Conservation (phyloP, 1,139 yeast genomes). For the Blastobotrys ciferrii region DNA sequence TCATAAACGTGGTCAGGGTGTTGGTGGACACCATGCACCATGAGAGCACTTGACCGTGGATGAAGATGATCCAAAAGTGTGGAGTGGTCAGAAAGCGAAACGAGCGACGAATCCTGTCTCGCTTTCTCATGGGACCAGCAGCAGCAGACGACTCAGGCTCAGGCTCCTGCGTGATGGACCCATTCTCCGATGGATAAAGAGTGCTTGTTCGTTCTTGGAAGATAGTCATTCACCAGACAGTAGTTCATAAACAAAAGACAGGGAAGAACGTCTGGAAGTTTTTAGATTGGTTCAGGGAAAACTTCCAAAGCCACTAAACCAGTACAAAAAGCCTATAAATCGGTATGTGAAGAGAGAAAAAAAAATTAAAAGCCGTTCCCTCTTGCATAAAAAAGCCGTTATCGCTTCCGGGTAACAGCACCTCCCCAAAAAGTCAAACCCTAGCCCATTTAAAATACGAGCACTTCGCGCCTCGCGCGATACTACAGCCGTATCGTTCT, state of each 20-base stretch:
- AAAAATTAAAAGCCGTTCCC: not conserved
- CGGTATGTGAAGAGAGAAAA: conserved; percentile 1
- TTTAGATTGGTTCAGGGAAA: conserved; percentile 19
- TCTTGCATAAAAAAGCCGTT: not conserved
- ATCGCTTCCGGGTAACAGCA: not conserved
- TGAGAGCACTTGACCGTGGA: conserved; percentile 44
- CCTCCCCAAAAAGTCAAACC: too few relatives aligned
- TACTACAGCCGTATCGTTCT: too few relatives aligned
- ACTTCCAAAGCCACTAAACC: conserved; percentile 22
- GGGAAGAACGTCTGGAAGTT: conserved; percentile 15
- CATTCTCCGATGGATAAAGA: not conserved
- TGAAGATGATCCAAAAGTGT: conserved; percentile 43
- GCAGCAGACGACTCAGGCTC: not conserved
- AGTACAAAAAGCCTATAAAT: not conserved
- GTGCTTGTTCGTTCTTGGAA: conserved; percentile 2
- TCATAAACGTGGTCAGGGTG: conserved; percentile 42
- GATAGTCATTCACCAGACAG: not conserved
- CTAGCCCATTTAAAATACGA: too few relatives aligned
- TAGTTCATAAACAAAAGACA: not conserved
- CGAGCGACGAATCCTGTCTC: conserved; percentile 9
- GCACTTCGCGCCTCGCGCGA: too few relatives aligned
- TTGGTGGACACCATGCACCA: conserved; percentile 44
- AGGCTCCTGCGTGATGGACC: not conserved
- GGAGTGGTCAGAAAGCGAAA: conserved; percentile 37
- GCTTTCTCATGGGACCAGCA: not conserved